Evolutionary conservation across 805 yeast species (phyloP), one percentile per base, ranked within the genome.

Genomic region (Hanseniaspora clermontiae): DNA sequence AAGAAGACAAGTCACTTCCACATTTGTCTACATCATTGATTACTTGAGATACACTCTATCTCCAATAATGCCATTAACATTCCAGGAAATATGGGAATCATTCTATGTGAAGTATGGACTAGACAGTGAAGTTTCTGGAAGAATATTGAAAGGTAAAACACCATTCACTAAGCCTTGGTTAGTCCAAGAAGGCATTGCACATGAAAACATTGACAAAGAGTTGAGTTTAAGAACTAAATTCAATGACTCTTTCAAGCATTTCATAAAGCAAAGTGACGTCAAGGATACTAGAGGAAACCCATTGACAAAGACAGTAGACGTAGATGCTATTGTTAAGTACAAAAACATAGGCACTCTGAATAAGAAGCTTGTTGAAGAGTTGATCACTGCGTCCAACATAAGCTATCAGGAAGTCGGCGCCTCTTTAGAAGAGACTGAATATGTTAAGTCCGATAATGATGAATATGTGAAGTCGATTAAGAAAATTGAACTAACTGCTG

Each of bases 1-100:
- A 43, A 63, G 70, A 55, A 58, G 57, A 49, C 68, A 66, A 48
- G 76, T 78, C 8, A 91, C 85, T 66, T 81, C 85, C 3, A 91
- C 84, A 0, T 71, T 93, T 51, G 65, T 67, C 34, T 76, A 81
- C 60, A 72, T 87, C 14, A 70, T 88, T 17, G 73, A 72, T 45
- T 74, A 81, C 0, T 85, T 88, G 63, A 67, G 81, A n/a, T 77
- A 86, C 0, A 66, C 87, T 1, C 66, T 91, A 57, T 76, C 89
- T 0, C 97, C 98, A 1, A 79, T 93, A 0, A 70, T 84, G 40
- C 99, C 99, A 0, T 66, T 87, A 3, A 71, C 90, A 57, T 76
- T 91, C 0, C 97, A 93, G 68, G 97, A 93, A 64, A 88, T 80
- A 0, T 90, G 96, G 96, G 78, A 79, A 40, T 48, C 39, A 56